Percentiles rank a stretch among this genome's conserved stretches.
These are phyloP conservation scores for Xylariaceae sp. DNA, from an alignment of 2,329 filamentous ascomycete genomes.

Conservation along the genomic window DNA sequence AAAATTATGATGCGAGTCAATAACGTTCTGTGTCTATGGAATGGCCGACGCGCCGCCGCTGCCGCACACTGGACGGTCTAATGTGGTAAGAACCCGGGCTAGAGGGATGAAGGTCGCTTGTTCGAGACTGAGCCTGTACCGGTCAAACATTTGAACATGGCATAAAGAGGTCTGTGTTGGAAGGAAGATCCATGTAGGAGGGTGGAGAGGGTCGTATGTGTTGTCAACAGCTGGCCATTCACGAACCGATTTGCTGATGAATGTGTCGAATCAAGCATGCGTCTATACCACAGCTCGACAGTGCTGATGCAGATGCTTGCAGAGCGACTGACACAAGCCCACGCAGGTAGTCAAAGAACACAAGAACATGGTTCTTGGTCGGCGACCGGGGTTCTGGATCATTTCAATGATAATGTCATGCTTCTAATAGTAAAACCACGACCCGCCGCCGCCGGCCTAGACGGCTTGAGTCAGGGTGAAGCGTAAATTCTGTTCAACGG, in stretches of 20 bases:
- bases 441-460: no score
- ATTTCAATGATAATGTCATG: no score
- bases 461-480: no score
- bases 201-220: slow-evolving; percentile 27
- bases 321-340: slow-evolving; percentile 12
- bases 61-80: not conserved
- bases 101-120: slow-evolving; percentile 3
- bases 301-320: slow-evolving; percentile 20
- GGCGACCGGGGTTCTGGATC: no score
- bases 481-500: not conserved
- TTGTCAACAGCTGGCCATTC: slow-evolving; percentile 26
- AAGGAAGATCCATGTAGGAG: slow-evolving; percentile 23
- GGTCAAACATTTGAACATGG: slow-evolving; percentile 14
- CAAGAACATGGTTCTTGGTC: not conserved
- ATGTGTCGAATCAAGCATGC: slow-evolving; percentile 18
- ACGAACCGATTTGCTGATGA: not conserved
- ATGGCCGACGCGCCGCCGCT: no score
- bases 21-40: no score
- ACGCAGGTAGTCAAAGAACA: slow-evolving; percentile 1
- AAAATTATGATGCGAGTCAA: no score
- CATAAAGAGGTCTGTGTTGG: slow-evolving; percentile 9
- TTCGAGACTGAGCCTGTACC: slow-evolving; percentile 10
- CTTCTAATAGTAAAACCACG: no score
- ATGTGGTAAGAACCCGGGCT: slow-evolving; percentile 1
- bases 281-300: slow-evolving; percentile 17